A percentile compares a stretch with the other conserved stretches of the same genome.
Evolutionary conservation across 768 basidiomycete genomes (phyloP).

Genomic region (Podaxis rugospora): DNA sequence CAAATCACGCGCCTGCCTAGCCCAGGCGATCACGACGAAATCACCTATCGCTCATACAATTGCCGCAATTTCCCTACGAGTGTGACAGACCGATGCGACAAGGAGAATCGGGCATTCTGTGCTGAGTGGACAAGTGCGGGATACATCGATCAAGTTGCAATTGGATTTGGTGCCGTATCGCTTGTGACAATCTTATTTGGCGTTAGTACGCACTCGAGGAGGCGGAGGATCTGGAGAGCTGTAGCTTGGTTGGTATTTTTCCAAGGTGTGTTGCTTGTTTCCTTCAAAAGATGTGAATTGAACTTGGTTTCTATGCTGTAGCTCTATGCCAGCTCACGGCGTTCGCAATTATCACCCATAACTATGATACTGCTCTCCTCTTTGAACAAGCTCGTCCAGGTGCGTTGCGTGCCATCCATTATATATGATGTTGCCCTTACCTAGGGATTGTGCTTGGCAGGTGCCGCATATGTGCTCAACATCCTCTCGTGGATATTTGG

Average conservation of each 20-base stretch:
- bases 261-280: conserved; percentile 40
- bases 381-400: conserved; percentile 61
- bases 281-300: not conserved
- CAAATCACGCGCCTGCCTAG: conserved; percentile 43
- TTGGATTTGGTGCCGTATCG: conserved; percentile 59
- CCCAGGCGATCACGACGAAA: conserved; percentile 33
- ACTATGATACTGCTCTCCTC: conserved; percentile 43
- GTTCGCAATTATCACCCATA: conserved; percentile 60
- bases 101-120: conserved; percentile 57
- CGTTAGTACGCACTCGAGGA: conserved; percentile 66
- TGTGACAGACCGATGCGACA: conserved; percentile 41
- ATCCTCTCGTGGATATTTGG: conserved; percentile 58
- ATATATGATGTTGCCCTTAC: not conserved
- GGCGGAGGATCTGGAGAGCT: conserved; percentile 73
- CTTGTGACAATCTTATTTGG: conserved; percentile 60
- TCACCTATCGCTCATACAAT: conserved; percentile 50
- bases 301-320: conserved; percentile 18
- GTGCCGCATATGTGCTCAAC: conserved; percentile 55
- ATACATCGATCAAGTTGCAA: conserved; percentile 59
- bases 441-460: conserved; percentile 26
- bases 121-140: conserved; percentile 67
- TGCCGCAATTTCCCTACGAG: conserved; percentile 65
- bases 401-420: conserved; percentile 24
- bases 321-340: conserved; percentile 58
- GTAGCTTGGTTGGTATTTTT: conserved; percentile 61